These are phyloP conservation scores for Boletus eberwhitei DNA, from an alignment of 768 basidiomycete species.

Conservation along the genomic window DNA sequence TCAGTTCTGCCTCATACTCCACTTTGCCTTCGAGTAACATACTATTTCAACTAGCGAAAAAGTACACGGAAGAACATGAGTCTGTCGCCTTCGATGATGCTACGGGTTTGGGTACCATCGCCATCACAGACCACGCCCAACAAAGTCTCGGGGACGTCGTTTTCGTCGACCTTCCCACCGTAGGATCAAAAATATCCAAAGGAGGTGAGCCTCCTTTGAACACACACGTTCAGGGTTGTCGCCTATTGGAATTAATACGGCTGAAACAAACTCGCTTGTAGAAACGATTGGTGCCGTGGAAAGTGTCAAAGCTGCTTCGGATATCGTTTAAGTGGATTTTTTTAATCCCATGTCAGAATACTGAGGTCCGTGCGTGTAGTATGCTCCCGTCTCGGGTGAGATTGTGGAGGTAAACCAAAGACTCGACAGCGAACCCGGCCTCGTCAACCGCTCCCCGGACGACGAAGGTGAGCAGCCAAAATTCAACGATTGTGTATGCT, in stretches of 20 bases:
- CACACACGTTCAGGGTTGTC: not conserved
- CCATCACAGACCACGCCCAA: constrained; percentile 92
- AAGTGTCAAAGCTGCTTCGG: constrained; percentile 95
- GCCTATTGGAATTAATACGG: not conserved
- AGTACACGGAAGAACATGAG: constrained; percentile 52
- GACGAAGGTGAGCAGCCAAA: constrained; percentile 57
- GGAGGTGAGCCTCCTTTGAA: constrained; percentile 58
- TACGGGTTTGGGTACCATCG: constrained; percentile 42
- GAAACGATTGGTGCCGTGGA: constrained; percentile 90
- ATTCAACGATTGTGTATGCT: not conserved
- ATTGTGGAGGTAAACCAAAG: constrained; percentile 75
- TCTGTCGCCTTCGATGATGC: constrained; percentile 55
- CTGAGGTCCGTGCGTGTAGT: constrained; percentile 44
- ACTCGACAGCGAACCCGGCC: constrained; percentile 63
- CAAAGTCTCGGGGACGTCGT: constrained; percentile 92
- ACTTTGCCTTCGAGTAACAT: not conserved
- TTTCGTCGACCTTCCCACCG: constrained; percentile 83
- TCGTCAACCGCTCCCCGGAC: constrained; percentile 88
- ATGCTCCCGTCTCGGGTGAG: constrained; percentile 87
- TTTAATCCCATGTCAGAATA: not conserved
- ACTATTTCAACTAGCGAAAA: constrained; percentile 2
- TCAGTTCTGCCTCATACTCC: not conserved
- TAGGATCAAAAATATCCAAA: constrained; percentile 59
- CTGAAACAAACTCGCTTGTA: constrained; percentile 26
- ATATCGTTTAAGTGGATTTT: constrained; percentile 60